These are phyloP conservation scores for Suillus decipiens DNA, from an alignment of 768 basidiomycete genomes.

Conservation along the genomic window DNA sequence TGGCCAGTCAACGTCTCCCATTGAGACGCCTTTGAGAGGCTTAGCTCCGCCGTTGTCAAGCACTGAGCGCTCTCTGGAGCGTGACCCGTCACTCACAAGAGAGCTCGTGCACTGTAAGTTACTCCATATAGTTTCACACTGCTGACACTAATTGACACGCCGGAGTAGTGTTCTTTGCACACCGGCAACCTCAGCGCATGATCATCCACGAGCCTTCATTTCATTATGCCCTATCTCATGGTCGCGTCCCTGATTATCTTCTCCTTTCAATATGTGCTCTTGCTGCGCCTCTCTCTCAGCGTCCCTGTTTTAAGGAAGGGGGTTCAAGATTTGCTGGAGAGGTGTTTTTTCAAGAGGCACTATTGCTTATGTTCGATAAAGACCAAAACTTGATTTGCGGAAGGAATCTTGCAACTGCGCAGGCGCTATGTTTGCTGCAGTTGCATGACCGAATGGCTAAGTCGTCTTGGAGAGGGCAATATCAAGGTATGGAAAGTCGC, in stretches of 20 bases:
- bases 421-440: constrained; percentile 74
- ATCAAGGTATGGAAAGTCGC: constrained; percentile 30
- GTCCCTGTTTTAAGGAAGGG: constrained; percentile 57
- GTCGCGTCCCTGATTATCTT: constrained; percentile 68
- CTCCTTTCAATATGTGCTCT: constrained; percentile 76
- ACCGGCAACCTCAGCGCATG: constrained; percentile 75
- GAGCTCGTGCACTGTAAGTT: constrained; percentile 73
- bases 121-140: background rate
- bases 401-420: constrained; percentile 68
- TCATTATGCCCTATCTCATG: constrained; percentile 61
- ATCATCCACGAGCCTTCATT: constrained; percentile 83
- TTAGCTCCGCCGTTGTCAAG: constrained; percentile 36
- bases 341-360: constrained; percentile 57
- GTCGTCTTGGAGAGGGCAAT: constrained; percentile 31
- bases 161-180: constrained; percentile 73
- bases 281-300: constrained; percentile 74
- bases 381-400: constrained; percentile 60
- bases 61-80: constrained; percentile 44
- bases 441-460: constrained; percentile 58
- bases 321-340: constrained; percentile 58
- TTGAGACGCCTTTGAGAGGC: constrained; percentile 33
- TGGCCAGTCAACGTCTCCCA: constrained; percentile 40
- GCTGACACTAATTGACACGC: constrained; percentile 7
- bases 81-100: constrained; percentile 65
- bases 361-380: constrained; percentile 70